A percentile compares a stretch with the other conserved stretches of the same genome.
These are phyloP conservation scores for Vicia villosa DNA, from an alignment of 306 rosid species.

Conservation along the genomic window DNA sequence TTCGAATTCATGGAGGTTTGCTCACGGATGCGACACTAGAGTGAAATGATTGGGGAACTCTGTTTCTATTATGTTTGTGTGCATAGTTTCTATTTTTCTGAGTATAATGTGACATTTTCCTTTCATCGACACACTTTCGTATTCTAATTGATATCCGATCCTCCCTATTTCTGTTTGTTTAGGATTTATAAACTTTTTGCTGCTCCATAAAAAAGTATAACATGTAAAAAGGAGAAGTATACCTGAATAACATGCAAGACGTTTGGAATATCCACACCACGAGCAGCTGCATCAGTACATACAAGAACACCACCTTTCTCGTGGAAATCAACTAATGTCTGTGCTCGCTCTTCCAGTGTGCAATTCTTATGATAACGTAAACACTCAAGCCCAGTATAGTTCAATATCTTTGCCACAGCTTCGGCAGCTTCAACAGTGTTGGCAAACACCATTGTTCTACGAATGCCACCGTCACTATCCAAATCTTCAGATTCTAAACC, in stretches of 20 bases:
- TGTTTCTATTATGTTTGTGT: too few relatives aligned
- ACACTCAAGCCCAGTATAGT: constrained; percentile 64
- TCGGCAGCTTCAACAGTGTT: constrained; percentile 94
- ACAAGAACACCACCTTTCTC: constrained; percentile 92
- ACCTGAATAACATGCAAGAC: constrained; percentile 95
- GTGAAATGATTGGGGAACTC: neutral
- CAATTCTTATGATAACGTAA: constrained; percentile 79
- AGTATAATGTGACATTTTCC: neutral
- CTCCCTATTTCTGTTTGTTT: constrained; percentile 13
- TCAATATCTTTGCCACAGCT: constrained; percentile 78
- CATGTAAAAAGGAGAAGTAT: constrained; percentile 32
- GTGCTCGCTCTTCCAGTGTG: constrained; percentile 85
- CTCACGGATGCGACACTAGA: neutral
- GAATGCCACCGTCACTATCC: constrained; percentile 46
- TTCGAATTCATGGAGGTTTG: neutral
- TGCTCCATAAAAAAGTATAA: neutral
- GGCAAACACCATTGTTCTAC: constrained; percentile 86
- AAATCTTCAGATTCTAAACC: constrained; percentile 49
- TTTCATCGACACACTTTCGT: neutral
- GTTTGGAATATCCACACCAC: constrained; percentile 90
- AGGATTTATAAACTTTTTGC: neutral
- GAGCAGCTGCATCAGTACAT: constrained; percentile 97
- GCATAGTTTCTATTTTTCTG: constrained; percentile 12
- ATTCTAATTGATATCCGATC: neutral
- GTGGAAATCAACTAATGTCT: constrained; percentile 66